A percentile compares a stretch with the other conserved stretches of the same genome.
phyloP scores from a whole-genome alignment of 2,329 filamentous ascomycete species.

The Penicillium sp. region DNA sequence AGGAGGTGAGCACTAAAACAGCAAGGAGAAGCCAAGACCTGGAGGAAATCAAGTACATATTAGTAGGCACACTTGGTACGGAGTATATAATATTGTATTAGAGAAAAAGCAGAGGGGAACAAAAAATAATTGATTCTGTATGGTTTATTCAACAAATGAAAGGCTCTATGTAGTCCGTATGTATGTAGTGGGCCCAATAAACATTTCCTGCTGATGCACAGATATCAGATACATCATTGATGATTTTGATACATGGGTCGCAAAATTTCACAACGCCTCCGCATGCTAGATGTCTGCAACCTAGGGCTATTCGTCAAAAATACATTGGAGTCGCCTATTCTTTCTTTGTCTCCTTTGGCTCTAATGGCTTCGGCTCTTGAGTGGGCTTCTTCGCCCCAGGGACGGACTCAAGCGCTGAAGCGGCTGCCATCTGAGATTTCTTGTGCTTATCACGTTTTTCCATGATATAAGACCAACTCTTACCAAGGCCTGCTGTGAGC shows the following conservation, averaged over 20 bases:
- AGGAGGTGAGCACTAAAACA: too few relatives aligned
- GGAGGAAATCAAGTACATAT: too few relatives aligned
- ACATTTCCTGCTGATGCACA: constrained; percentile 8
- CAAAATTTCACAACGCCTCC: constrained; percentile 19
- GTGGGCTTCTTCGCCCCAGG: not conserved
- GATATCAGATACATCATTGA: constrained; percentile 11
- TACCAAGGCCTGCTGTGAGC: constrained; percentile 71
- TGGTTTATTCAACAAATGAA: constrained; percentile 6
- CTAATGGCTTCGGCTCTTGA: not conserved
- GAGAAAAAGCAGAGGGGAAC: not conserved
- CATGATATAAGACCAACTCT: constrained; percentile 71
- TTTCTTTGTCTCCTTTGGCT: constrained; percentile 18
- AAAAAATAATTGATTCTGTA: not conserved
- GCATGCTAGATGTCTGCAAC: constrained; percentile 15
- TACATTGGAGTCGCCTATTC: not conserved
- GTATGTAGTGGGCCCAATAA: constrained; percentile 1
- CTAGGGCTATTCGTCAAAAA: constrained; percentile 1
- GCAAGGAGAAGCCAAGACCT: too few relatives aligned
- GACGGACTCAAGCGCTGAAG: constrained; percentile 17
- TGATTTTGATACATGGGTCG: constrained; percentile 15
- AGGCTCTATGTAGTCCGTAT: constrained; percentile 6
- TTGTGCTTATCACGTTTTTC: constrained; percentile 74
- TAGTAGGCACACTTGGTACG: too few relatives aligned
- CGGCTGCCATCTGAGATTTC: constrained; percentile 36
- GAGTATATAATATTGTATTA: too few relatives aligned